phyloP scores from a whole-genome alignment of 1,139 yeast species.

The Candida smagusa region DNA sequence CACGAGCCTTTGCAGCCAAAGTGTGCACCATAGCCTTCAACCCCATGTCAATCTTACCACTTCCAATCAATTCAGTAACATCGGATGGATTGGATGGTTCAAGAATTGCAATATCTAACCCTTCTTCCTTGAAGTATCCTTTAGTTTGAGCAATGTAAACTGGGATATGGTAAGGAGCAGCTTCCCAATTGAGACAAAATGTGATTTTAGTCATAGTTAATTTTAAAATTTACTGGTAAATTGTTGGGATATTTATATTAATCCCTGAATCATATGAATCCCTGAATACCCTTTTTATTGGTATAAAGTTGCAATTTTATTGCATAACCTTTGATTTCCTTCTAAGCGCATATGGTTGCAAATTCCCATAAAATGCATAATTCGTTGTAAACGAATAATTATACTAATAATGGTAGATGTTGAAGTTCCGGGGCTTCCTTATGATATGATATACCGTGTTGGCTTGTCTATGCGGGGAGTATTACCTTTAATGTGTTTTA shows the following conservation, averaged over 20 bases:
- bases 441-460: too few species aligned
- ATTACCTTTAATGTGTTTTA: too few species aligned
- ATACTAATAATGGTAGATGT: background rate
- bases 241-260: too few species aligned
- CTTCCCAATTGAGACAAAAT: conserved; percentile 54
- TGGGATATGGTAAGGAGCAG: conserved; percentile 58
- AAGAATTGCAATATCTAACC: conserved; percentile 49
- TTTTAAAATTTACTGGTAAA: background rate
- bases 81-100: conserved; percentile 61
- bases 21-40: conserved; percentile 62
- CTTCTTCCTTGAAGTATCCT: conserved; percentile 51
- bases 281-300: too few species aligned
- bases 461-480: too few species aligned
- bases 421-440: too few species aligned
- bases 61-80: conserved; percentile 55
- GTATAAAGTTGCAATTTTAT: background rate
- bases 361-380: conserved; percentile 1
- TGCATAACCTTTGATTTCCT: background rate
- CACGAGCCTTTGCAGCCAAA: conserved; percentile 58
- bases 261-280: too few species aligned
- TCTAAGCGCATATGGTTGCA: conserved; percentile 4
- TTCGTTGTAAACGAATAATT: conserved; percentile 1
- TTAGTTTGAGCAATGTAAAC: conserved; percentile 48
- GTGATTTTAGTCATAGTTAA: conserved; percentile 40
- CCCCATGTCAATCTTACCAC: conserved; percentile 59